These are phyloP conservation scores for Pseudogymnoascus sp. DNA, from an alignment of 2,329 filamentous ascomycete species.

Conservation along the genomic window DNA sequence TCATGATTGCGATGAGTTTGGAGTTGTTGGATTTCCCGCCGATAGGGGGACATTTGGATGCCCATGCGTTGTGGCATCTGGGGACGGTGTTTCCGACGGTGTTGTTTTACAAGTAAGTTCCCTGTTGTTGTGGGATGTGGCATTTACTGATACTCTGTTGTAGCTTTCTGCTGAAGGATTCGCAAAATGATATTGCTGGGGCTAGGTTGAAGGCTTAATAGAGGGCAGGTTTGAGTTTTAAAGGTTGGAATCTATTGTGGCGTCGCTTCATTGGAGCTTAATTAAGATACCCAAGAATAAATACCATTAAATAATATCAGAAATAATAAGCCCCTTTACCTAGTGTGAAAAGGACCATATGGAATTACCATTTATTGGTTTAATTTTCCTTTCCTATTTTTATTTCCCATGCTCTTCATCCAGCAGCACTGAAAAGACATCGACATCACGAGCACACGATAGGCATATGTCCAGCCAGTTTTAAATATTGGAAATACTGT, in stretches of 20 bases:
- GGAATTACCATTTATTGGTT: not conserved
- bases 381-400: not conserved
- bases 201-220: conserved; percentile 61
- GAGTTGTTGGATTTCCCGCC: conserved; percentile 93
- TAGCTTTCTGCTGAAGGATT: conserved; percentile 82
- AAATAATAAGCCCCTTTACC: not conserved
- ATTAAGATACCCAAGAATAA: conserved; percentile 1
- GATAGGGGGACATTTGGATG: conserved; percentile 73
- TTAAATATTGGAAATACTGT: not conserved
- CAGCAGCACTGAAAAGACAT: not conserved
- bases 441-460: not conserved
- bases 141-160: conserved; percentile 11
- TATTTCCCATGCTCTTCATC: not conserved
- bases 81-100: conserved; percentile 82
- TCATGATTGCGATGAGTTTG: conserved; percentile 88
- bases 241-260: not conserved
- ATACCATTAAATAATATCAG: not conserved
- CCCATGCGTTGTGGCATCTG: conserved; percentile 92
- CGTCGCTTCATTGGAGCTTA: not conserved
- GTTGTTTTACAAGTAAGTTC: conserved; percentile 87
- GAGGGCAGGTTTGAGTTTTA: not conserved
- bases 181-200: conserved; percentile 70
- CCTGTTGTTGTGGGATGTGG: not conserved
- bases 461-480: not conserved
- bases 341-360: not conserved